phyloP scores from a whole-genome alignment of 169 alveolate species.

The Plasmodium yoelii region DNA sequence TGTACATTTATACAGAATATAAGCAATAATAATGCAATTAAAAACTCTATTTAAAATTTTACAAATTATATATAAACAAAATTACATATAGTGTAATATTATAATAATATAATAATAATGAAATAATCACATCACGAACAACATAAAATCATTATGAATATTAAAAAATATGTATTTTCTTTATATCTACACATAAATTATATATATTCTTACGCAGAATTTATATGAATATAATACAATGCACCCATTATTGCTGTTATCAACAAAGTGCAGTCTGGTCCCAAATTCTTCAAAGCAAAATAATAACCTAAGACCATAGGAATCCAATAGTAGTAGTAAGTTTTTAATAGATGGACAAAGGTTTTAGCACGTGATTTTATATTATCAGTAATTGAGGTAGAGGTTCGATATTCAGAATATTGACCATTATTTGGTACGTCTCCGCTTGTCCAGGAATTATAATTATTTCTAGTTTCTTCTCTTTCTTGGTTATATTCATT shows the following conservation, averaged over 20 bases:
- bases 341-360: neutral
- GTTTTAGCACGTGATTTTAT: neutral
- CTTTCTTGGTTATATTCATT: constrained; percentile 8
- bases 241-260: constrained; percentile 13
- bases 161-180: neutral
- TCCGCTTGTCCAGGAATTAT: neutral
- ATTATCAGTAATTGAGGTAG: neutral
- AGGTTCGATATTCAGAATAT: too few species aligned
- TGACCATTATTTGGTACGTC: neutral
- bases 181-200: neutral
- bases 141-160: neutral
- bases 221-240: neutral
- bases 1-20: too few species aligned
- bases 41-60: too few species aligned
- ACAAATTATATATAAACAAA: neutral
- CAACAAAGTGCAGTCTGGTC: constrained; percentile 16
- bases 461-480: neutral
- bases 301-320: constrained; percentile 17
- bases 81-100: neutral
- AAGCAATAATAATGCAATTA: too few species aligned
- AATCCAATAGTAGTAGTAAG: neutral
- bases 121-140: neutral
- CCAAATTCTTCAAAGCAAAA: constrained; percentile 16
- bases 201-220: neutral
- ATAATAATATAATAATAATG: neutral